Evolutionary conservation across 2,329 filamentous ascomycete species (phyloP).

Genomic region (Trichoderma sp.): DNA sequence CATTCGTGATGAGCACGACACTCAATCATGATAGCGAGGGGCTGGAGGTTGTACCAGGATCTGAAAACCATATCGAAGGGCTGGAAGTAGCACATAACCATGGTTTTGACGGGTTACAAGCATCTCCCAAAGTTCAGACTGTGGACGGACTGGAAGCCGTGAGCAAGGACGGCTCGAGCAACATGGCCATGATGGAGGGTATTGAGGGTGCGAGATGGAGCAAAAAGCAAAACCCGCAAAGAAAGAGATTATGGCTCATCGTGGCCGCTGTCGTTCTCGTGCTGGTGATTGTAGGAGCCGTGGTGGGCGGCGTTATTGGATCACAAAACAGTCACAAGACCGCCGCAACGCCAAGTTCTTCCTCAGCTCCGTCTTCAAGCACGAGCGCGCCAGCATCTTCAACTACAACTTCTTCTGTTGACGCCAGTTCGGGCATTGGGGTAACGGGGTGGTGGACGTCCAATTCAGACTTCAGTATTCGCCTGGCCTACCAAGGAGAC

Average conservation of each 20-base stretch:
- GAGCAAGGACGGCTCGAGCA: not conserved
- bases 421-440: not conserved
- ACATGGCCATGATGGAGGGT: not conserved
- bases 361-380: not conserved
- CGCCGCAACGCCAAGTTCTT: not conserved
- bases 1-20: not conserved
- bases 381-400: not conserved
- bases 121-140: not conserved
- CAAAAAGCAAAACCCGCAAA: not conserved
- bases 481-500: not conserved
- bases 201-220: not conserved
- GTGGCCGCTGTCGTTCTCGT: not conserved
- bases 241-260: constrained; percentile 6
- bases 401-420: not conserved
- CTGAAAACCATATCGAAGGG: not conserved
- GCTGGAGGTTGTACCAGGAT: not conserved
- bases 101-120: not conserved
- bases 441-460: constrained; percentile 13
- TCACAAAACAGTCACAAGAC: not conserved
- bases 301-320: not conserved
- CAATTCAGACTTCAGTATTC: not conserved
- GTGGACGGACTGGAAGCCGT: not conserved
- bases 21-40: not conserved
- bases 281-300: not conserved
- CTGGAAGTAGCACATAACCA: not conserved